phyloP scores from a whole-genome alignment of 805 yeast genomes.

The Candida taoyuanica region DNA sequence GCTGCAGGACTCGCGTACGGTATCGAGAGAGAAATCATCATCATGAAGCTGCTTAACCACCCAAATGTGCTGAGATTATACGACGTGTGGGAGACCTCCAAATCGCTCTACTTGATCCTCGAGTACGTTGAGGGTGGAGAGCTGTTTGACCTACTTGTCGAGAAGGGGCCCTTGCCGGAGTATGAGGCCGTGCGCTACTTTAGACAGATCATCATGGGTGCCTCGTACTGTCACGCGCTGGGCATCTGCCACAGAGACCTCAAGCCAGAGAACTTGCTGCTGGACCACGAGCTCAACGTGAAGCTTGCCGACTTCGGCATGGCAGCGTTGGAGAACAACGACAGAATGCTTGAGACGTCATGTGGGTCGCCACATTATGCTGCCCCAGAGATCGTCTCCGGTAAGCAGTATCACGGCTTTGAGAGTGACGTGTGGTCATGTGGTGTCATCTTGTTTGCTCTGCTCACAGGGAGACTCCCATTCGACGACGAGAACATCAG shows the following conservation, averaged over 20 bases:
- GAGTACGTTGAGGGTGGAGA: conserved; percentile 92
- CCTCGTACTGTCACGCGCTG: conserved; percentile 74
- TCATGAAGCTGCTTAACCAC: conserved; percentile 92
- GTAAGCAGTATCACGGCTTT: conserved; percentile 74
- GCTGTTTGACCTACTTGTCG: conserved; percentile 66
- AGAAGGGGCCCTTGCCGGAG: conserved; percentile 65
- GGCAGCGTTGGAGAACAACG: conserved; percentile 79
- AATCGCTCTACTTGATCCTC: conserved; percentile 73
- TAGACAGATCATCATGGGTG: conserved; percentile 73
- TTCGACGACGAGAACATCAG: conserved; percentile 81
- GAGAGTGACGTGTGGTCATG: conserved; percentile 89
- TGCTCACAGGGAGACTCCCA: conserved; percentile 76
- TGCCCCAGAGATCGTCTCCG: conserved; percentile 81
- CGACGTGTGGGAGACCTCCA: conserved; percentile 97
- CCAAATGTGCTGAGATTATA: conserved; percentile 89
- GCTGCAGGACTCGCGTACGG: conserved; percentile 84
- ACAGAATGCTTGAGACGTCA: conserved; percentile 67
- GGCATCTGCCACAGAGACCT: conserved; percentile 80
- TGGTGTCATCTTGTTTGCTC: conserved; percentile 76
- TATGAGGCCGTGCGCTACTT: conserved; percentile 72
- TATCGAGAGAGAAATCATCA: conserved; percentile 93
- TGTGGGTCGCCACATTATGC: conserved; percentile 91
- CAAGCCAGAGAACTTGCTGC: conserved; percentile 72
- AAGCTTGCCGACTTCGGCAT: conserved; percentile 85
- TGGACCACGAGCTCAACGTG: conserved; percentile 62